These are phyloP conservation scores for Ananas comosus DNA, from an alignment of 176 grass and related monocot species.

Conservation along the genomic window DNA sequence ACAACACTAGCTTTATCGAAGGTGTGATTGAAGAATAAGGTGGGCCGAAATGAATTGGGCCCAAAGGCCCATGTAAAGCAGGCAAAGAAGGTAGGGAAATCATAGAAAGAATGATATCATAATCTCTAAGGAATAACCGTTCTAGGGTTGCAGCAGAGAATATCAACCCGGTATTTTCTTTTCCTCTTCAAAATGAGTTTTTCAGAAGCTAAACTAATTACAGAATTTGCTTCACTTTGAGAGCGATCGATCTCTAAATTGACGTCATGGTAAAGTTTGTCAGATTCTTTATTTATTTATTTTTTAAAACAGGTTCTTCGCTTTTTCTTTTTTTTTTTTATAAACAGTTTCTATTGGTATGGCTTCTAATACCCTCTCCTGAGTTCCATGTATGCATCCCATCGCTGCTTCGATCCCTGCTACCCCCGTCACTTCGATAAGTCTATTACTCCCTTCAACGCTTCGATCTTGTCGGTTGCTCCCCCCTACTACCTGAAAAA, in stretches of 20 bases:
- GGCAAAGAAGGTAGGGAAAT: constrained; percentile 82
- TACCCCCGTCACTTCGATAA: too few relatives aligned
- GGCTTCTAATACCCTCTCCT: too few relatives aligned
- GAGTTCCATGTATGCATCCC: too few relatives aligned
- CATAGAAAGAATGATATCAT: constrained; percentile 96
- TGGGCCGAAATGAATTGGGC: constrained; percentile 85
- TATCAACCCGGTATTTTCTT: constrained; percentile 92
- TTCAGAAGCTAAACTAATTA: constrained; percentile 34
- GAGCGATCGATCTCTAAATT: constrained; percentile 13
- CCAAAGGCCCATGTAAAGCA: constrained; percentile 70
- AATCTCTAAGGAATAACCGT: constrained; percentile 75
- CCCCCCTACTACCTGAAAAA: too few relatives aligned
- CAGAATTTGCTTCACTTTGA: not conserved
- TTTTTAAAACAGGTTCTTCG: too few relatives aligned
- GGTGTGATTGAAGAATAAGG: constrained; percentile 89
- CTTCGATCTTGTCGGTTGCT: too few relatives aligned
- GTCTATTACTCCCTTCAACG: too few relatives aligned
- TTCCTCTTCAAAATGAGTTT: constrained; percentile 40
- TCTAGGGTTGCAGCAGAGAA: constrained; percentile 90
- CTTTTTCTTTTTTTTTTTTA: too few relatives aligned
- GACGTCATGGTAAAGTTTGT: not conserved
- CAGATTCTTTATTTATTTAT: too few relatives aligned
- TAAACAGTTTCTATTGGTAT: too few relatives aligned
- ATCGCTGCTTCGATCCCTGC: too few relatives aligned
- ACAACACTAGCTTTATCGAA: constrained; percentile 96